Base-by-base conservation (phyloP, 2,329 filamentous ascomycete genomes). In the Davidsoniella virescens region DNA sequence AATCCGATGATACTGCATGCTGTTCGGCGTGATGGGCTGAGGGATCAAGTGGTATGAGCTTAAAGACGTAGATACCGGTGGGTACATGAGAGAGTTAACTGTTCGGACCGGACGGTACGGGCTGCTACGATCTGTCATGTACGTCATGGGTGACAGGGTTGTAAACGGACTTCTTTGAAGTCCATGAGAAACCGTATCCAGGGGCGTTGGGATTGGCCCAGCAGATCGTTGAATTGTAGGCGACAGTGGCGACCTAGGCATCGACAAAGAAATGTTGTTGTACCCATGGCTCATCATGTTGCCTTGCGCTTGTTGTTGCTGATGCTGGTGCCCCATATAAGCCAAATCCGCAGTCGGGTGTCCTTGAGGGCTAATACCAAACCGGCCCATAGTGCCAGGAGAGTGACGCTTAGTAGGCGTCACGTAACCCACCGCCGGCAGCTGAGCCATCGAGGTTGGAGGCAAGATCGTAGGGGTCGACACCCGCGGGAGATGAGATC, bases 51-150 rank as follows among this genome's bases (percentile, higher is more conserved):
- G 72, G 60, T 87, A 82, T 57, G 84, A 75, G 55, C 90, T 82
- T 55, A 93, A 74, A 6, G 86, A 86, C 7, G 79, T 73, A 20
- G 85, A 84, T 0, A 87, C 84, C 5, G 87, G 86, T 29, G 88
- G 88, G 52, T 92, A 87, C 26, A 95, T 71, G n/a, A 96, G 75
- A 0, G 87, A 94, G 57, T 92, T 87, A 53, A 95, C 86, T 54
- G 86, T 77, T 49, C 88, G 83, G 38, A 95, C 82, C 1, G 90
- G 90, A 55, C 87, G 84, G 65, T 96, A 96, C 2, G 92, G 92
- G 50, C 90, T 96, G 55, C 84, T 81, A 51, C 92, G 78, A 62
- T 94, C 86, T 59, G 85, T 83, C 37, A 95, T 71, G 64, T 93
- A 93, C 59, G 86, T 78, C 9, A 84, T 88, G 1, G 90, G 90